A percentile compares a stretch with the other conserved stretches of the same genome.
phyloP scores from a whole-genome alignment of 768 basidiomycete species.

The Pleurotus sapidus region DNA sequence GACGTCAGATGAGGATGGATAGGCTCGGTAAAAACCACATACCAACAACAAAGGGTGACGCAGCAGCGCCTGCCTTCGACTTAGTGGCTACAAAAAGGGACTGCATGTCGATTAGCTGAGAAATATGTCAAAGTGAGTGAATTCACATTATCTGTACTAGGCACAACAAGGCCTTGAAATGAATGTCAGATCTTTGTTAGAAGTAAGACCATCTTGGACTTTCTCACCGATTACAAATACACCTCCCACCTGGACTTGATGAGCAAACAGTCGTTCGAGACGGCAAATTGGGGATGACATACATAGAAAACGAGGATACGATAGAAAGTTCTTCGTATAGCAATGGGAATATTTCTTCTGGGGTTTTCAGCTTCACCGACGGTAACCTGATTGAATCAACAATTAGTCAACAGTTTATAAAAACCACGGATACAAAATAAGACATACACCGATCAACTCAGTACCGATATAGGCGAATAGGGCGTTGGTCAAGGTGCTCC shows the following conservation, averaged over 20 bases:
- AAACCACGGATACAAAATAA: slow-evolving; percentile 10
- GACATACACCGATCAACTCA: slow-evolving; percentile 71
- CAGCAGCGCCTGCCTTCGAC: slow-evolving; percentile 49
- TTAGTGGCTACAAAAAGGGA: slow-evolving; percentile 44
- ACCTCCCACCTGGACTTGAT: slow-evolving; percentile 38
- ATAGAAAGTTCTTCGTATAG: slow-evolving; percentile 64
- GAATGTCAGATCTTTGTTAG: background rate
- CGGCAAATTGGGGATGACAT: background rate
- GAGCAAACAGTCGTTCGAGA: background rate
- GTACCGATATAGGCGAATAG: slow-evolving; percentile 75
- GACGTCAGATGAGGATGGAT: background rate
- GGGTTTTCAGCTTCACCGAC: slow-evolving; percentile 70
- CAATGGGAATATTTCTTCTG: slow-evolving; percentile 68
- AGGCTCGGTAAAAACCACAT: background rate
- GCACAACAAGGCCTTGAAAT: slow-evolving; percentile 50
- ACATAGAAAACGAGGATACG: slow-evolving; percentile 55
- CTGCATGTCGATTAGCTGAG: background rate
- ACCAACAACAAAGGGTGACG: slow-evolving; percentile 65
- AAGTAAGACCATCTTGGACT: background rate
- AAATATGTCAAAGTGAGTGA: background rate
- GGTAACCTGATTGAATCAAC: slow-evolving; percentile 26
- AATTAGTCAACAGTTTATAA: background rate
- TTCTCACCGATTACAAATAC: slow-evolving; percentile 58
- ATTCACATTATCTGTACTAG: slow-evolving; percentile 43
- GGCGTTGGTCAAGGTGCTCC: slow-evolving; percentile 68